Conservation (phyloP, 345 rosid genomes). For the Lepidium aucheri region DNA sequence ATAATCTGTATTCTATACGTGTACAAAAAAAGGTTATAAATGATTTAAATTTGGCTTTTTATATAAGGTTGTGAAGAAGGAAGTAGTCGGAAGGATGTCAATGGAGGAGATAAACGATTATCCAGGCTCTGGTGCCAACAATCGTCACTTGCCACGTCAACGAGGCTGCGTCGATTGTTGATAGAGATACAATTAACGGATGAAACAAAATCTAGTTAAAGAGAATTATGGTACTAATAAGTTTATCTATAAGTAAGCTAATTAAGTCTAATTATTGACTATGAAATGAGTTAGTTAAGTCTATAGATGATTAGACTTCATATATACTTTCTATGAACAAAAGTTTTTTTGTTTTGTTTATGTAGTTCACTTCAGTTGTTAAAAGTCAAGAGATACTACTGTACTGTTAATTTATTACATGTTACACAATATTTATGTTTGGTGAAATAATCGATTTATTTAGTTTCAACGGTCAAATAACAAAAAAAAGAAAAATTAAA, state of each 20-base stretch:
- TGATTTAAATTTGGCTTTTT: neutral
- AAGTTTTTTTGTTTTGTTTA: neutral
- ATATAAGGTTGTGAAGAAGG: conserved; percentile 8
- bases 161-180: conserved; percentile 37
- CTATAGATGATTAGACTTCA: neutral
- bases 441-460: no score
- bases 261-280: neutral
- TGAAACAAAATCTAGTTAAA: neutral
- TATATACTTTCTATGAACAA: neutral
- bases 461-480: no score
- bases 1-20: neutral
- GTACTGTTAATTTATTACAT: neutral
- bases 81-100: conserved; percentile 20
- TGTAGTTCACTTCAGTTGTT: neutral
- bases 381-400: neutral
- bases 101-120: conserved; percentile 55
- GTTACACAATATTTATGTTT: no score
- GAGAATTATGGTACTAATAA: neutral
- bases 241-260: neutral
- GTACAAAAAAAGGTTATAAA: neutral
- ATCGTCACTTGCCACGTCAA: conserved; percentile 63
- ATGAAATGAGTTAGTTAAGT: neutral
- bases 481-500: no score
- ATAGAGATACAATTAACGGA: neutral
- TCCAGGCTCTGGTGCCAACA: conserved; percentile 70